Percentiles rank a stretch among this genome's conserved stretches.
These are phyloP conservation scores for Aurifilum marmelostoma DNA, from an alignment of 2,329 filamentous ascomycete species.

Conservation along the genomic window DNA sequence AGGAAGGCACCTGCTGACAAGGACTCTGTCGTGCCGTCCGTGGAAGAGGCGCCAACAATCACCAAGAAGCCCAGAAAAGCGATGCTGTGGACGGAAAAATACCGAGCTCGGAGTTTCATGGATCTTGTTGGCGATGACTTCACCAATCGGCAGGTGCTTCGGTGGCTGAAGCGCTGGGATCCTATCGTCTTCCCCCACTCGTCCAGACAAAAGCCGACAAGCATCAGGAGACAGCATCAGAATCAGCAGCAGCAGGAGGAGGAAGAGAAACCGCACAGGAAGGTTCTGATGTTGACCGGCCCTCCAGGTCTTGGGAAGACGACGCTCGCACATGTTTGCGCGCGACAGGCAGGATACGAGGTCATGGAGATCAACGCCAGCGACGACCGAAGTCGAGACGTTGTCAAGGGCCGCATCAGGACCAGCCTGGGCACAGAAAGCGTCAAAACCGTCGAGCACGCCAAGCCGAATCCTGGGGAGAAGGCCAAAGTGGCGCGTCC, in stretches of 20 bases:
- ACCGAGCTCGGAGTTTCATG: conserved; percentile 87
- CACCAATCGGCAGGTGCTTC: conserved; percentile 85
- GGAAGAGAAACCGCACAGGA: conserved; percentile 78
- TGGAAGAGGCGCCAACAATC: conserved; percentile 41
- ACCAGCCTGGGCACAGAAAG: conserved; percentile 94
- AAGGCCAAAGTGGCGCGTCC: conserved; percentile 76
- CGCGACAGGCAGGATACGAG: conserved; percentile 92
- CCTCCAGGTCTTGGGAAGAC: conserved; percentile 95
- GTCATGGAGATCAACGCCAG: conserved; percentile 97
- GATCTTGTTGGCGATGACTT: conserved; percentile 94
- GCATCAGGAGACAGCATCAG: conserved; percentile 48
- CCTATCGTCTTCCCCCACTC: conserved; percentile 84
- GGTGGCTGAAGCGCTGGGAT: conserved; percentile 96
- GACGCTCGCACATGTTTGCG: conserved; percentile 93
- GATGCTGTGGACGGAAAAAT: conserved; percentile 95
- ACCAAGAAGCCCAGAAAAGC: conserved; percentile 52
- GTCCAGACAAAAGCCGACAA: conserved; percentile 58
- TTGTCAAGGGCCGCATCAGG: conserved; percentile 88
- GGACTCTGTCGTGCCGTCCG: conserved; percentile 44
- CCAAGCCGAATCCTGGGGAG: conserved; percentile 43
- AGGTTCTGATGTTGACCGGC: conserved; percentile 87
- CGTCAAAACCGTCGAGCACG: conserved; percentile 74
- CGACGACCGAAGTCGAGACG: conserved; percentile 86
- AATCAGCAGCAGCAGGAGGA: conserved; percentile 51
- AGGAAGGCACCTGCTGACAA: conserved; percentile 36